Conservation (phyloP, 2,329 filamentous ascomycete genomes). For the Didymella lethalis region DNA sequence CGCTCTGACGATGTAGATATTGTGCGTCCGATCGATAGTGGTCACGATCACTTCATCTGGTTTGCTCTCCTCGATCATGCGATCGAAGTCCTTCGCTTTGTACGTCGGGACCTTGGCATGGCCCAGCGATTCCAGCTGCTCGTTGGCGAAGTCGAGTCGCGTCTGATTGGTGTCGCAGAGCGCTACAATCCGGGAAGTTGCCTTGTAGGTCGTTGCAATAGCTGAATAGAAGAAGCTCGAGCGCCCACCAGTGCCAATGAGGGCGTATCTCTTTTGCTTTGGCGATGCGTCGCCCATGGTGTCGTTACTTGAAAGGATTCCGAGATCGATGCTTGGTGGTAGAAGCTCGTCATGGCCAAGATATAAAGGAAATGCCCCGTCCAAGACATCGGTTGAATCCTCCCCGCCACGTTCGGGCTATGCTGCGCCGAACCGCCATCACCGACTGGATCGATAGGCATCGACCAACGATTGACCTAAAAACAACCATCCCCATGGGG, state of each 20-base stretch:
- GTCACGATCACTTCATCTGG: constrained; percentile 70
- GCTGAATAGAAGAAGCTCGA: constrained; percentile 69
- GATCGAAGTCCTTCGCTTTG: constrained; percentile 63
- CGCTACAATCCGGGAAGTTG: constrained; percentile 62
- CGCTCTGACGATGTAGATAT: constrained; percentile 67
- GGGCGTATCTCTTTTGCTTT: constrained; percentile 55
- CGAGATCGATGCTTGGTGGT: not conserved
- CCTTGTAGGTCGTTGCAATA: constrained; percentile 61
- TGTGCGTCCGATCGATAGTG: constrained; percentile 69
- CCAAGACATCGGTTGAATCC: constrained; percentile 20
- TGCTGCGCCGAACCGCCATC: not conserved
- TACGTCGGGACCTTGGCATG: constrained; percentile 62
- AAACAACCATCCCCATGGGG: not conserved
- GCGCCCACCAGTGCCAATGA: constrained; percentile 67
- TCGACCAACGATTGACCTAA: too few relatives aligned
- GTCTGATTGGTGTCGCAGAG: constrained; percentile 69
- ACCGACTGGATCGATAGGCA: not conserved
- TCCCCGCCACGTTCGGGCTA: constrained; percentile 24
- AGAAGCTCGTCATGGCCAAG: not conserved
- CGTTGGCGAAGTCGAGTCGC: constrained; percentile 65
- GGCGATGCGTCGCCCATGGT: constrained; percentile 22
- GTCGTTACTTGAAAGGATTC: not conserved
- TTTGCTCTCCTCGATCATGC: constrained; percentile 64
- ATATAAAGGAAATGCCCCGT: constrained; percentile 19
- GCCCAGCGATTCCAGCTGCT: constrained; percentile 57